A percentile compares a stretch with the other conserved stretches of the same genome.
Evolutionary conservation across 139 green algal genomes (phyloP).

Genomic region (Haematococcus lacustris): DNA sequence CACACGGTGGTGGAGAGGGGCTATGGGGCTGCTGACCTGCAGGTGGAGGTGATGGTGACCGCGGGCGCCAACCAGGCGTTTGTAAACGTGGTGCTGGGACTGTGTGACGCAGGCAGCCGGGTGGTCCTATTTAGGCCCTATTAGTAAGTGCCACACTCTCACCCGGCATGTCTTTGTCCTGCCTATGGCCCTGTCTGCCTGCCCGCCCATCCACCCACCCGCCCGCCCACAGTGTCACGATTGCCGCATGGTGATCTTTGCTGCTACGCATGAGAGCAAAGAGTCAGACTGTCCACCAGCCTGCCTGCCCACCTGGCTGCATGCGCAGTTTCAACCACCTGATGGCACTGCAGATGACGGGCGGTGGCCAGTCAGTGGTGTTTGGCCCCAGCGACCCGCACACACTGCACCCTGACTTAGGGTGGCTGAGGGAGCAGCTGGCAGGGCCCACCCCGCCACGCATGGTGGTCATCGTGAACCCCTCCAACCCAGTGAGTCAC

Average conservation of each 20-base stretch:
- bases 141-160: too few relatives aligned
- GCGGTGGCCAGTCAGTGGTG: not conserved
- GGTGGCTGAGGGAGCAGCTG: conserved; percentile 42
- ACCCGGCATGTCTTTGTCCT: too few relatives aligned
- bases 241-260: too few relatives aligned
- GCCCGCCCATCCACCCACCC: too few relatives aligned
- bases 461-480: conserved; percentile 80
- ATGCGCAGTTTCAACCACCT: conserved; percentile 81
- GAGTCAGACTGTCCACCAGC: not conserved
- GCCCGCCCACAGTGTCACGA: too few relatives aligned
- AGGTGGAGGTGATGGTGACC: conserved; percentile 13
- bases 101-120: conserved; percentile 50
- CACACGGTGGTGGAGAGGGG: too few relatives aligned
- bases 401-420: conserved; percentile 39
- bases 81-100: conserved; percentile 72
- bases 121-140: conserved; percentile 89
- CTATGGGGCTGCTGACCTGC: too few relatives aligned
- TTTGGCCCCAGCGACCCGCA: conserved; percentile 19
- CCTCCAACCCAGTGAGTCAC: conserved; percentile 82
- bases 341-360: conserved; percentile 52
- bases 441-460: conserved; percentile 27
- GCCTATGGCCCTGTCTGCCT: too few relatives aligned
- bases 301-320: not conserved
- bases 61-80: conserved; percentile 60
- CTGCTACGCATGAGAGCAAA: too few relatives aligned